Evolutionary conservation across 108 stramenopile genomes (phyloP), one percentile per base, ranked within the genome.

Genomic region (Cyclotella sp.): DNA sequence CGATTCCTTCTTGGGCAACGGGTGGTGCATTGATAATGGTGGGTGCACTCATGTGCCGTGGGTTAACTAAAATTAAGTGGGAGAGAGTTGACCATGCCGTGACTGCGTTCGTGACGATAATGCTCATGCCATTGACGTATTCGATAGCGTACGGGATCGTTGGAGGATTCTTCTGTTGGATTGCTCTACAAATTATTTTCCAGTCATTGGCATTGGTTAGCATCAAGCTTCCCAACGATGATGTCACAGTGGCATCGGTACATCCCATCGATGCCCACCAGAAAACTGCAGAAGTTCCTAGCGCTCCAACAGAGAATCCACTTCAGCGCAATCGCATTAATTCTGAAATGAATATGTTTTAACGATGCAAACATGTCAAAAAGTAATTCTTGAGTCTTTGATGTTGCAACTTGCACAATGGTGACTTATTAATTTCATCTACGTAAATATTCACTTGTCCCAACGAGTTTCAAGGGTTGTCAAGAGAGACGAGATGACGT

Each of bases 81-180:
- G 65, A 91, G 22, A 75, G 86, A 67, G 81, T 84, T 44, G 62
- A 78, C 22, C 85, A 93, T 47, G 91, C 93, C 12, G 70, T 90
- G 18, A 82, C 93, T 21, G 96, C 93, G 18, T 97, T 97, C 75
- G 30, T 94, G 21, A 94, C 92, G 13, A 68, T 94, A 22, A 87
- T 90, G n/a, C 60, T 93, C 43, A 95, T 97, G 94, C 93, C 94
- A 11, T 74, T 90, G 78, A 90, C 89, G n/a, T 90, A 93, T 63
- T 83, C 81, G 53, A 93, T 93, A 42, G 90, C 92, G 0, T 88
- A 93, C 70, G 92, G 92, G n/a, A 51, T 93, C 24, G 88, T 93
- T 73, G 89, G 72, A 26, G 92, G 92, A 39, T 39, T 61, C n/a
- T 61, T 61, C 14, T 39, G 29, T 13, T 61, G 60, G 60, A 61